These are phyloP conservation scores for Aaosphaeria pasadenensis DNA, from an alignment of 2,329 filamentous ascomycete genomes.

Conservation along the genomic window DNA sequence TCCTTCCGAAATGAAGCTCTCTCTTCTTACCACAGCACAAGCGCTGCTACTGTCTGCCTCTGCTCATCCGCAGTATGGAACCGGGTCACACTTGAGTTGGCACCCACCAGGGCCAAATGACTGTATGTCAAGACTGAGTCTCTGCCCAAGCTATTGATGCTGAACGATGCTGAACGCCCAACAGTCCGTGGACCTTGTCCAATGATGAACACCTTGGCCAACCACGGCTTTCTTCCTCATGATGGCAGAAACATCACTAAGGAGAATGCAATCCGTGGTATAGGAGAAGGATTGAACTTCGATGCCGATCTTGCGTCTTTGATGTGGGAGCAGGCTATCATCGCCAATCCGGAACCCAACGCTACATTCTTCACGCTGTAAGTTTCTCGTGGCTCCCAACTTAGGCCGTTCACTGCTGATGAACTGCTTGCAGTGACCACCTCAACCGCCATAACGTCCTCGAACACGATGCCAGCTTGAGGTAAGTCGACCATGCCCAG, in stretches of 20 bases:
- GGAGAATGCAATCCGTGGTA: constrained; percentile 34
- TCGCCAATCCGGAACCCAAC: constrained; percentile 24
- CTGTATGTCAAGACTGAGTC: not conserved
- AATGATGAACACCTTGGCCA: constrained; percentile 23
- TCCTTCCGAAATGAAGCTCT: too few relatives aligned
- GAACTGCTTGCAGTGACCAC: constrained; percentile 25
- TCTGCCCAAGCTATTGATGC: not conserved
- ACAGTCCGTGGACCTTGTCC: constrained; percentile 26
- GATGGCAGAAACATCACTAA: constrained; percentile 26
- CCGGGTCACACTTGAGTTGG: not conserved
- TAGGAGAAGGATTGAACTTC: constrained; percentile 39
- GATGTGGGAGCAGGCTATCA: constrained; percentile 46
- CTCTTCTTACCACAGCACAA: too few relatives aligned
- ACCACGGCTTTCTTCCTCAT: constrained; percentile 24
- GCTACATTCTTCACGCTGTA: constrained; percentile 25
- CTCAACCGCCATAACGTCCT: constrained; percentile 48
- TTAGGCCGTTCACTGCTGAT: not conserved
- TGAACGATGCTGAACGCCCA: constrained; percentile 8
- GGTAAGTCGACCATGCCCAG: not conserved
- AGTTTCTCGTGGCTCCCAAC: not conserved
- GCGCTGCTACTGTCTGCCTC: not conserved
- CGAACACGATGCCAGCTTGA: constrained; percentile 48
- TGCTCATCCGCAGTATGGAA: not conserved
- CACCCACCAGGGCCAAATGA: not conserved
- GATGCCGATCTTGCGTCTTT: constrained; percentile 32